Conservation (phyloP, 78 protist species). For the Guillardia theta region DNA sequence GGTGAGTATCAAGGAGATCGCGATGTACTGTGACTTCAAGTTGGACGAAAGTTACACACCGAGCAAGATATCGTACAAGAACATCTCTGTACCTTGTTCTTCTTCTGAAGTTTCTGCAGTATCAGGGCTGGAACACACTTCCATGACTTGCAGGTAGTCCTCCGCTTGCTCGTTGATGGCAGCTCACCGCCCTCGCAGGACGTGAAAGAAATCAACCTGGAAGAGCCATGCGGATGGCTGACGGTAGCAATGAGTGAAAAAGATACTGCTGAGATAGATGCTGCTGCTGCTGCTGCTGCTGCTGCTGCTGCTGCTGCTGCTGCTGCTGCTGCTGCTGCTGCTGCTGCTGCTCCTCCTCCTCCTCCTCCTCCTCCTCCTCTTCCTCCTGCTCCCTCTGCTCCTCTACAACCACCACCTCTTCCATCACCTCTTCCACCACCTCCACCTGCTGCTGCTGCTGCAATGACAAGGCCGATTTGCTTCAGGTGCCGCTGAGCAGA, state of each 20-base stretch:
- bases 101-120: not conserved
- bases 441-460: no score
- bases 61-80: slow-evolving; percentile 42
- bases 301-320: not conserved
- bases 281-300: not conserved
- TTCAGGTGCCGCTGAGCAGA: no score
- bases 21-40: slow-evolving; percentile 52
- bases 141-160: slow-evolving; percentile 50
- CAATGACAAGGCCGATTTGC: no score
- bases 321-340: not conserved
- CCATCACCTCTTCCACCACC: no score
- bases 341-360: not conserved
- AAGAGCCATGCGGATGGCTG: slow-evolving; percentile 70
- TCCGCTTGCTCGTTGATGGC: not conserved
- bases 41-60: slow-evolving; percentile 82
- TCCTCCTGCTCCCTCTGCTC: not conserved
- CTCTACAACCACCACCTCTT: not conserved
- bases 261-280: not conserved
- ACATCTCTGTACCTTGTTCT: not conserved
- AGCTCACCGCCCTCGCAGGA: slow-evolving; percentile 36
- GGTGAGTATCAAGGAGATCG: slow-evolving; percentile 39
- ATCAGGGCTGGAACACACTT: slow-evolving; percentile 47
- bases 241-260: not conserved
- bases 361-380: not conserved
- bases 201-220: slow-evolving; percentile 35